Evolutionary conservation across 306 rosid genomes (phyloP).

Genomic region (Sicyos edulis): DNA sequence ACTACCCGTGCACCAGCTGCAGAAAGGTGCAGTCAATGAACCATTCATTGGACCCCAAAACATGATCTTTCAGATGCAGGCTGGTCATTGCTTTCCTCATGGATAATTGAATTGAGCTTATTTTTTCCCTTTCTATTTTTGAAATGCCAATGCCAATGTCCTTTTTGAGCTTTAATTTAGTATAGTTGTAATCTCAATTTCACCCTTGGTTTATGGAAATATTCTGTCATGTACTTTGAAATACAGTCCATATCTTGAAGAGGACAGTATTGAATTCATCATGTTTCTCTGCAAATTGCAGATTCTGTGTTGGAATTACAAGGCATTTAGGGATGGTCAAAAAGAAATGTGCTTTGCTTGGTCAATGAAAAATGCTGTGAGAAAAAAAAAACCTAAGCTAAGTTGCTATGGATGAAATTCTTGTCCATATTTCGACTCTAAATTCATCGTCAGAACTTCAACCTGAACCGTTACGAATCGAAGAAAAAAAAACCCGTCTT

Average conservation of each 20-base stretch:
- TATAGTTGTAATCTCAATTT: constrained; percentile 11
- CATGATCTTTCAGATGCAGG: constrained; percentile 20
- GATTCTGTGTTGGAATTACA: not conserved
- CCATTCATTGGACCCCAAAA: constrained; percentile 22
- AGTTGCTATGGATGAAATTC: not conserved
- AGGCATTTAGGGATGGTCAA: constrained; percentile 17
- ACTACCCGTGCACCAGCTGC: not conserved
- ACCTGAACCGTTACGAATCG: not conserved
- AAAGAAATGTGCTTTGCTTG: not conserved
- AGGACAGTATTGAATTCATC: not conserved
- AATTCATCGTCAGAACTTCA: not conserved
- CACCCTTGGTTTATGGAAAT: constrained; percentile 1
- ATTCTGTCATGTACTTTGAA: constrained; percentile 10
- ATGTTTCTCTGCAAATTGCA: constrained; percentile 10
- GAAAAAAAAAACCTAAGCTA: not conserved
- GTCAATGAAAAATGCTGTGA: constrained; percentile 18
- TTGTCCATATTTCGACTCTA: too few relatives aligned
- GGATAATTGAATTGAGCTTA: constrained; percentile 12
- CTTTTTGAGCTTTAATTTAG: constrained; percentile 14
- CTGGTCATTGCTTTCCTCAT: constrained; percentile 18
- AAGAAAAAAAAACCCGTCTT: not conserved
- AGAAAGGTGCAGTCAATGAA: constrained; percentile 1
- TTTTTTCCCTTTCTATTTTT: not conserved
- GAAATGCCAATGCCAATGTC: constrained; percentile 2
- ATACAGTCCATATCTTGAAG: constrained; percentile 15